A percentile compares a stretch with the other conserved stretches of the same genome.
These are phyloP conservation scores for Cucurbita argyrosperma DNA, from an alignment of 306 rosid species.

Conservation along the genomic window DNA sequence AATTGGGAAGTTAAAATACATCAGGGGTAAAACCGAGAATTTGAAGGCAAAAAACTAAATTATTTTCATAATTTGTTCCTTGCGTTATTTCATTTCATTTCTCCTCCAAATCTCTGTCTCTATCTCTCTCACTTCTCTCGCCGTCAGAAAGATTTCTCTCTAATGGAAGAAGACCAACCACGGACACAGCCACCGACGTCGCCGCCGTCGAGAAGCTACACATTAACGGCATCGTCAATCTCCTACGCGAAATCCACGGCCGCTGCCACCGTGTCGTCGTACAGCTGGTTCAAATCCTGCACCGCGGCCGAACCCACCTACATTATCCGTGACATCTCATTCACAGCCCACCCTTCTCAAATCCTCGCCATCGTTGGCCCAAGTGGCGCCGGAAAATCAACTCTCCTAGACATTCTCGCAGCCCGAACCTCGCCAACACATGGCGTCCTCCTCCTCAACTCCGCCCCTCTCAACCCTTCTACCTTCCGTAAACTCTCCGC, in stretches of 20 bases:
- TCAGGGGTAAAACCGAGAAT: too few species aligned
- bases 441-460: constrained; percentile 57
- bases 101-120: background rate
- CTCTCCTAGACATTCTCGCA: constrained; percentile 77
- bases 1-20: too few species aligned
- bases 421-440: constrained; percentile 49
- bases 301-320: constrained; percentile 29
- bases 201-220: constrained; percentile 26
- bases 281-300: constrained; percentile 37
- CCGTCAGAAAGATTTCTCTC: background rate
- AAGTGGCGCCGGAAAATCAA: constrained; percentile 90
- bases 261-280: constrained; percentile 13
- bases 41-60: too few species aligned
- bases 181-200: background rate
- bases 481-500: constrained; percentile 71
- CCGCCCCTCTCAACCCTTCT: constrained; percentile 55
- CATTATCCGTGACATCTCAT: constrained; percentile 56
- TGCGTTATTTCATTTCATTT: background rate
- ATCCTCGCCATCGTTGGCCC: constrained; percentile 89
- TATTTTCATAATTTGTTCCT: too few species aligned
- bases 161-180: constrained; percentile 37
- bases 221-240: constrained; percentile 53
- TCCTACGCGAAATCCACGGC: constrained; percentile 52
- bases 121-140: background rate
- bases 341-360: constrained; percentile 58